Evolutionary conservation across 2,329 filamentous ascomycete species (phyloP), one percentile per base, ranked within the genome.

Genomic region (Paecilomyces dactylethromorphus): DNA sequence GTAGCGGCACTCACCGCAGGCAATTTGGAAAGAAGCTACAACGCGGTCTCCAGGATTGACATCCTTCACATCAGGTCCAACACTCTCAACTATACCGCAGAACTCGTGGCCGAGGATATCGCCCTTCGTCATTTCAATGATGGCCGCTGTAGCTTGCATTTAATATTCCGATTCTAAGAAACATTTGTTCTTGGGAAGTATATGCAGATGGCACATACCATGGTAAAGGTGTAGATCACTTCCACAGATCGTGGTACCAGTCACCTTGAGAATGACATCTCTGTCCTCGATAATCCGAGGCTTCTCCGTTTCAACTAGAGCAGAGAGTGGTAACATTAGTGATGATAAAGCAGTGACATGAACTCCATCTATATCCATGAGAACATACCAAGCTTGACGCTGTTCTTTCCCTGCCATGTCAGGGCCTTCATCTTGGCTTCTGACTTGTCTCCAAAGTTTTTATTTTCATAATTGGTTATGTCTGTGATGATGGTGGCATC

Each of bases 1-100:
- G 73, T 87, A 92, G 74, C 84, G 87, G 77, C 92, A 96, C 39
- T 72, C 57, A 0, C 79, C 79, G 63, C 79, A 76, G 8, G 91
- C 89, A 68, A 96, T 94, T 72, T 94, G 91, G 78, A 96, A 96
- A 10, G 87, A 89, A 0, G 89, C 91, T 1, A 96, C 91, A 21
- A 94, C 92, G 31, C 91, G 80, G 64, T 86, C 82, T 13, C 87
- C 88, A 7, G 78, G 73, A 60, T 84, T 74, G 54, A 87, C 71
- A 2, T 81, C 81, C 55, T 73, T 82, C 2, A 85, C 80, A 0
- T 62, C 78, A 0, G 82, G 71, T 0, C 88, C 88, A 1, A 87
- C 76, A 54, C 80, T 75, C 33, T 82, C 79, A 2, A 83, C 76
- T 2, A 79, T 65, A 21, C 81, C 81, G 63, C 79, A 81, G 66